Conservation (phyloP, 257 asterid genomes). For the Rehmannia glutinosa region DNA sequence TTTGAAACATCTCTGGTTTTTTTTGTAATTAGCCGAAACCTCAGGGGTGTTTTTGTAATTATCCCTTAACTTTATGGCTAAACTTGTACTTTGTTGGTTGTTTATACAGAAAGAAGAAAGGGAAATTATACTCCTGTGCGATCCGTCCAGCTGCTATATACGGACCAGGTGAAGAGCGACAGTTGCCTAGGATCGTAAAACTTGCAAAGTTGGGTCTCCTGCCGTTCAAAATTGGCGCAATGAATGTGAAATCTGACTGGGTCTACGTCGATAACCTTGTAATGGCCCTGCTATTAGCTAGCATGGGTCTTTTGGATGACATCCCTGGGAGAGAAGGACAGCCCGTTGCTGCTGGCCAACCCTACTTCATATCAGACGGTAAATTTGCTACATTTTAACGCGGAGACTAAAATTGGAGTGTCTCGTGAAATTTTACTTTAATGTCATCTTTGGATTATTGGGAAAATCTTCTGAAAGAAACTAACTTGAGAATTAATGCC, state of each 20-base stretch:
- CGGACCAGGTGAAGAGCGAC: constrained; percentile 98
- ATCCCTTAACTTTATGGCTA: neutral
- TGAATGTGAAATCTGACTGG: constrained; percentile 84
- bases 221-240: constrained; percentile 66
- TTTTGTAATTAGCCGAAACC: too few species aligned
- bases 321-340: constrained; percentile 78
- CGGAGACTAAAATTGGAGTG: neutral
- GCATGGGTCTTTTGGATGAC: constrained; percentile 96
- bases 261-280: constrained; percentile 83
- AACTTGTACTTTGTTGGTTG: neutral
- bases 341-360: constrained; percentile 90
- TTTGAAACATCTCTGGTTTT: too few species aligned
- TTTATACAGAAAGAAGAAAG: constrained; percentile 48
- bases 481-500: too few species aligned
- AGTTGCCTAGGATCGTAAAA: constrained; percentile 75
- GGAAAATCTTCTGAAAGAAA: neutral
- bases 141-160: constrained; percentile 96
- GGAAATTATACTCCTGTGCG: constrained; percentile 77
- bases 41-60: too few species aligned
- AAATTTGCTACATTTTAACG: constrained; percentile 9
- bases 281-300: constrained; percentile 74
- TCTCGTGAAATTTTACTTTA: neutral
- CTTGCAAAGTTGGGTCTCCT: constrained; percentile 80
- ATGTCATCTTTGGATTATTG: neutral
- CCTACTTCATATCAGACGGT: constrained; percentile 97